Percentiles rank a stretch among this genome's conserved stretches.
phyloP scores from a whole-genome alignment of 345 rosid species.

The Cardamine resedifolia region DNA sequence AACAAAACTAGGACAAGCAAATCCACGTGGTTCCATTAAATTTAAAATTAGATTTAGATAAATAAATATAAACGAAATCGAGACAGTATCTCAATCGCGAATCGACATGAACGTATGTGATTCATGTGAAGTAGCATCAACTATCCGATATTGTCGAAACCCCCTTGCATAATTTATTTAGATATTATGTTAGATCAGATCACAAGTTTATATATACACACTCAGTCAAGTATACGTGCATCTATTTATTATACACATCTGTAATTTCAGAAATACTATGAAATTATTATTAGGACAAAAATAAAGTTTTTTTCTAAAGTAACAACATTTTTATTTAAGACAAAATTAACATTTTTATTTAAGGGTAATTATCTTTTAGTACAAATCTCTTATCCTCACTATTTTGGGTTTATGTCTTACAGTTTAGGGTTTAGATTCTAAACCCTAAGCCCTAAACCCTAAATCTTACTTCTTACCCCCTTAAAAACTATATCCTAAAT shows the following conservation, averaged over 20 bases:
- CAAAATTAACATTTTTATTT: too few species aligned
- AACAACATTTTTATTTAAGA: too few species aligned
- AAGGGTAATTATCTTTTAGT: too few species aligned
- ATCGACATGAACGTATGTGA: conserved; percentile 43
- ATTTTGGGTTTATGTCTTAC: too few species aligned
- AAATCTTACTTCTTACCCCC: too few species aligned
- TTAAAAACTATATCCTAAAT: too few species aligned
- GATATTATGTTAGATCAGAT: conserved; percentile 30
- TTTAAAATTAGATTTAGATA: not conserved
- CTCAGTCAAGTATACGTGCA: conserved; percentile 20
- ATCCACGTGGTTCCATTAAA: conserved; percentile 45
- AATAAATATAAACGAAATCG: not conserved
- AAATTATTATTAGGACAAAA: not conserved
- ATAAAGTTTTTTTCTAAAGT: too few species aligned
- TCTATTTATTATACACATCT: conserved; percentile 24
- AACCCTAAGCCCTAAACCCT: too few species aligned
- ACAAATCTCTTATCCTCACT: too few species aligned
- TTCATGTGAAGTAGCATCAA: conserved; percentile 36
- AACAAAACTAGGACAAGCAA: conserved; percentile 34
- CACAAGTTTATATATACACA: conserved; percentile 8
- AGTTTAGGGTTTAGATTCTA: too few species aligned
- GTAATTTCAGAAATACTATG: conserved; percentile 2
- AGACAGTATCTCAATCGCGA: conserved; percentile 38
- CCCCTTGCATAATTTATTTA: not conserved
- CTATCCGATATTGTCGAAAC: conserved; percentile 30